Conservation (phyloP, 805 yeast species). For the Hanseniaspora vineae region DNA sequence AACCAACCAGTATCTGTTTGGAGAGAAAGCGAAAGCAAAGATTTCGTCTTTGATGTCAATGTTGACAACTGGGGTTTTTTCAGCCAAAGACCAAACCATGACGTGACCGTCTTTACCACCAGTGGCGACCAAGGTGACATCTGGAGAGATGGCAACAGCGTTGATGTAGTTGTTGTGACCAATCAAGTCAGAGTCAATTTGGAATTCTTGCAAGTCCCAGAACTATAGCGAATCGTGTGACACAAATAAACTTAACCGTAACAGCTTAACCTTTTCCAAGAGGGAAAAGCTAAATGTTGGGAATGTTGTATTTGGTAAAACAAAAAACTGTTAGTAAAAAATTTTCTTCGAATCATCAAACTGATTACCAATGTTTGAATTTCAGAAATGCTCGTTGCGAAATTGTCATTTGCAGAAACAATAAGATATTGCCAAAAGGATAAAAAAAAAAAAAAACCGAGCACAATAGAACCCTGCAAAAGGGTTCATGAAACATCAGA, state of each 20-base stretch:
- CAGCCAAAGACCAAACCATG: conserved; percentile 94
- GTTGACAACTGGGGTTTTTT: conserved; percentile 62
- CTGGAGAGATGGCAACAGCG: conserved; percentile 96
- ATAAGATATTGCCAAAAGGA: no score
- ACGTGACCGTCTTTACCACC: conserved; percentile 99
- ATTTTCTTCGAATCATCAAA: no score
- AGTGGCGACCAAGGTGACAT: conserved; percentile 97
- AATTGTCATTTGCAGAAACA: no score
- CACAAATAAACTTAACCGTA: not conserved
- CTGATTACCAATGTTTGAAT: no score
- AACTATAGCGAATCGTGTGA: conserved; percentile 37
- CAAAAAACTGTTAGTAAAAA: no score
- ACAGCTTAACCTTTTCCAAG: not conserved
- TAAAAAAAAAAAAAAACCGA: no score
- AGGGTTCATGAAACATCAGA: conserved; percentile 48
- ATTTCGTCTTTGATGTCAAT: conserved; percentile 93
- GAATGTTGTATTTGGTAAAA: no score
- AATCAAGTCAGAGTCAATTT: conserved; percentile 86
- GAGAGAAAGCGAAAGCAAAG: conserved; percentile 98
- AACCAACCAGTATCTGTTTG: conserved; percentile 99
- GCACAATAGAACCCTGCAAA: no score
- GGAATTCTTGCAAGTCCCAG: conserved; percentile 82
- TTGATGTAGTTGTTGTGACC: conserved; percentile 99
- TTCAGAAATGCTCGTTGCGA: no score
- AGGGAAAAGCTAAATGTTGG: not conserved